Evolutionary conservation across 1,139 yeast genomes (phyloP).

Genomic region (Debaryomyces sp.): DNA sequence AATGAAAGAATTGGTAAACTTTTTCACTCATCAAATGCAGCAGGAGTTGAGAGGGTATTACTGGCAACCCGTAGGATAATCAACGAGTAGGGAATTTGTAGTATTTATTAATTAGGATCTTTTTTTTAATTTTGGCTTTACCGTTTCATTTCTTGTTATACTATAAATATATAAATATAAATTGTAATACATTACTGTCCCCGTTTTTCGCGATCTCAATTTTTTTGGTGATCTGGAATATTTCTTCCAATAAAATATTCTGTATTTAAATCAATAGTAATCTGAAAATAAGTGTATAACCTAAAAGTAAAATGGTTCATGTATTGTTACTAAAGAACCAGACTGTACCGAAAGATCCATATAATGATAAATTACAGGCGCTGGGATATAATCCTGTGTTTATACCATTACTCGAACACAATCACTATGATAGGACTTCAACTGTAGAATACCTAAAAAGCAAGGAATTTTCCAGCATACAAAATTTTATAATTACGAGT

Average conservation of each 20-base stretch:
- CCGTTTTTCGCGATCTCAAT: neutral
- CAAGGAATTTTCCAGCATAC: constrained; percentile 37
- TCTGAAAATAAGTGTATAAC: neutral
- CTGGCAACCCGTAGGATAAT: constrained; percentile 3
- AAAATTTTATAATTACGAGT: constrained; percentile 74
- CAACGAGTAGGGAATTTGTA: constrained; percentile 4
- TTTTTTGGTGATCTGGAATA: neutral
- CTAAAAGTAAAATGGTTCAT: constrained; percentile 1
- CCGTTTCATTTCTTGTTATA: constrained; percentile 4
- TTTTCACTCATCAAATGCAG: constrained; percentile 29
- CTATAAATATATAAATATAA: constrained; percentile 1
- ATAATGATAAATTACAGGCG: constrained; percentile 42
- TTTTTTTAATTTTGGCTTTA: constrained; percentile 5
- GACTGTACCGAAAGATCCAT: constrained; percentile 68
- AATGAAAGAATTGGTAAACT: constrained; percentile 67
- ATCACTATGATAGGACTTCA: constrained; percentile 49
- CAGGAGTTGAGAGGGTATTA: constrained; percentile 7
- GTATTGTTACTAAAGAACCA: constrained; percentile 63
- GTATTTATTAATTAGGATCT: constrained; percentile 5
- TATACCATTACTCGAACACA: constrained; percentile 71
- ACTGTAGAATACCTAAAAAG: constrained; percentile 47
- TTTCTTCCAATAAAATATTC: neutral
- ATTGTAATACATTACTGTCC: neutral
- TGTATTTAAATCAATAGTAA: neutral
- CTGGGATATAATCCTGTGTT: constrained; percentile 50